A percentile compares a stretch with the other conserved stretches of the same genome.
Conservation (phyloP, 129 eudicot genomes). For the Arctium minus region DNA sequence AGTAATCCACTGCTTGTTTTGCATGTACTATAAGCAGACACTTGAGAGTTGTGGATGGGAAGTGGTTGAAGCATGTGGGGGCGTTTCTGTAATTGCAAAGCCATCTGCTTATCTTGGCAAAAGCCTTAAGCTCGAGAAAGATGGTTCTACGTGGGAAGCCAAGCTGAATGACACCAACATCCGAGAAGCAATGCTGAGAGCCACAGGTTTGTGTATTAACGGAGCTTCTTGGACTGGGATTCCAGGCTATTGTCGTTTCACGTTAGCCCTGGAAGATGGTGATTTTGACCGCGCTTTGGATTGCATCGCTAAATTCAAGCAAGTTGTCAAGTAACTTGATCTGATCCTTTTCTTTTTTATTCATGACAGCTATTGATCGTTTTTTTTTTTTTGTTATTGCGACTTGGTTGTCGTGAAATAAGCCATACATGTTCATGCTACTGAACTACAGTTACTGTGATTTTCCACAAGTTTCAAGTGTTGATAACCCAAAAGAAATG, state of each 20-base stretch:
- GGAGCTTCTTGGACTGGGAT: constrained; percentile 93
- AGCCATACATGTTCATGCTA: constrained; percentile 17
- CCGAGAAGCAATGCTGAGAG: constrained; percentile 71
- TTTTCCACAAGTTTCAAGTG: neutral
- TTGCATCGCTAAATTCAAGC: constrained; percentile 60
- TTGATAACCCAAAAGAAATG: neutral
- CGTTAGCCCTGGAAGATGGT: constrained; percentile 67
- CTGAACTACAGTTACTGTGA: neutral
- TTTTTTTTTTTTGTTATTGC: constrained; percentile 7
- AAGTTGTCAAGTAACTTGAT: constrained; percentile 35
- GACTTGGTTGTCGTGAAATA: constrained; percentile 36
- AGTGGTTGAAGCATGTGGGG: constrained; percentile 74
- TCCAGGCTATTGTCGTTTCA: constrained; percentile 87
- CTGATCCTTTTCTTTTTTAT: neutral
- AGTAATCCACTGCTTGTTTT: constrained; percentile 1
- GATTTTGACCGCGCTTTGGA: constrained; percentile 72
- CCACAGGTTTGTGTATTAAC: constrained; percentile 87
- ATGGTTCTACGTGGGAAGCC: constrained; percentile 41
- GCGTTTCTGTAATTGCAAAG: constrained; percentile 84
- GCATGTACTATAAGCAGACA: constrained; percentile 37
- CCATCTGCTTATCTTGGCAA: constrained; percentile 70
- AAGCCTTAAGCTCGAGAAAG: constrained; percentile 41
- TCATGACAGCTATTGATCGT: neutral
- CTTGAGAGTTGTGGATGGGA: constrained; percentile 92
- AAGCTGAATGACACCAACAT: constrained; percentile 69